Percentiles rank a stretch among this genome's conserved stretches.
Evolutionary conservation across 257 asterid genomes (phyloP).

Genomic region (Solanum verrucosum): DNA sequence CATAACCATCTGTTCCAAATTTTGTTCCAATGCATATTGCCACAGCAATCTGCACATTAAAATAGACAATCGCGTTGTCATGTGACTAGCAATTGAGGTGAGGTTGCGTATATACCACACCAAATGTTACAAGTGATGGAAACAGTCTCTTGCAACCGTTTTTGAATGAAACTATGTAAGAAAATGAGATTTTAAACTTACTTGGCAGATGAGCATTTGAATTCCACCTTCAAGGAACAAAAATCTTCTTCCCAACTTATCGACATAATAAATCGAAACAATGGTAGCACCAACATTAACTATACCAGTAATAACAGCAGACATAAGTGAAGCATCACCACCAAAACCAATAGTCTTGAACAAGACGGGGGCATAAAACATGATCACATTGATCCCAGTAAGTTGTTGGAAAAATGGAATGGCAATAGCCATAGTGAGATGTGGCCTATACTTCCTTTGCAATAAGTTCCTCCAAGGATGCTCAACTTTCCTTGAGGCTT

Average conservation of each 20-base stretch:
- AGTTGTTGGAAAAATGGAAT: conserved; percentile 75
- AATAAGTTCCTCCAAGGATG: conserved; percentile 68
- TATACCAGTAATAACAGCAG: conserved; percentile 31
- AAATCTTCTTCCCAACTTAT: conserved; percentile 65
- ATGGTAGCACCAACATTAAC: conserved; percentile 47
- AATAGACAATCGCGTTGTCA: neutral
- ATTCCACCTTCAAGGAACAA: conserved; percentile 62
- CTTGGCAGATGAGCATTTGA: conserved; percentile 75
- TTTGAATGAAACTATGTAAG: neutral
- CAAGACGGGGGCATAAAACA: conserved; percentile 80
- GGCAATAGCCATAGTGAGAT: conserved; percentile 58
- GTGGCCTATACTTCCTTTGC: conserved; percentile 60
- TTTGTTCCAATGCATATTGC: conserved; percentile 50
- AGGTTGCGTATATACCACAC: neutral
- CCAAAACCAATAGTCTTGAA: conserved; percentile 67
- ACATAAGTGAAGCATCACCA: conserved; percentile 42
- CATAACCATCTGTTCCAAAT: conserved; percentile 49
- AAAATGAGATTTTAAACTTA: neutral
- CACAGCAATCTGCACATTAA: conserved; percentile 31
- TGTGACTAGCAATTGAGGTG: neutral
- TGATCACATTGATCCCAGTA: conserved; percentile 78
- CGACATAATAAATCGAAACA: conserved; percentile 64
- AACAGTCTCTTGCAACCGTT: neutral
- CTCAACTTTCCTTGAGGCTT: conserved; percentile 43
- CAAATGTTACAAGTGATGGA: neutral